Base-by-base conservation (phyloP, 768 basidiomycete genomes). In the Suillus sp. region DNA sequence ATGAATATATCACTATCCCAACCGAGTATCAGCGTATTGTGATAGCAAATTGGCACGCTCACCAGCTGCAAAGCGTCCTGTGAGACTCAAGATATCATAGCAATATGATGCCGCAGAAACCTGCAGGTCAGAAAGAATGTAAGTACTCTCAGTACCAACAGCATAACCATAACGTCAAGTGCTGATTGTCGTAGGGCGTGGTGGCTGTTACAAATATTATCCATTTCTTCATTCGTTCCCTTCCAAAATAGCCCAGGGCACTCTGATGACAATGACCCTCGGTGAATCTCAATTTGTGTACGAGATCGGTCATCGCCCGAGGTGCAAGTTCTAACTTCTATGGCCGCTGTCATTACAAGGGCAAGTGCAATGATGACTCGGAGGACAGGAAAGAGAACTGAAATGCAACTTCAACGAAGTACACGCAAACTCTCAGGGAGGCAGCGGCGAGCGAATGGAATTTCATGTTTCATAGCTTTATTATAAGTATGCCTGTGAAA, bases 261-360 rank as follows among this genome's bases (percentile, higher is more conserved):
- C 25, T 48, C 6, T 8, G 7, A 25, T 48, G 22, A 13, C 22
- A 22, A 48, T 27, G 25, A 14, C 16, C 25, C 48, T 13, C 48
- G 7, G 91, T 25, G 79, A 91, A 68, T 83, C 85, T 0, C 78
- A 75, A 63, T 81, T 82, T 53, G 82, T 91, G 77, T 89, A 92
- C 70, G 80, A 86, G 82, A 86, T 55, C 90, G 92, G 87, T 93
- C 9, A 82, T 83, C 14, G 83, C 89, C 3, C 92, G 93, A 71
- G 89, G 89, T 1, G 72, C 87, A 43, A 93, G 48, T 9, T 50
- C 3, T 10, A 18, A 30, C 48, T 30, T 30, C 91, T 0, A 72
- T 92, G 65, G 83, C 83, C 32, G 86, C 88, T 9, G 77, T 90
- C 65, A 84, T 87, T 51, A 82, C 76, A 4, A 79, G 82, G 51